Evolutionary conservation across 2,329 filamentous ascomycete species (phyloP).

Genomic region (Lecanicillium sp.): DNA sequence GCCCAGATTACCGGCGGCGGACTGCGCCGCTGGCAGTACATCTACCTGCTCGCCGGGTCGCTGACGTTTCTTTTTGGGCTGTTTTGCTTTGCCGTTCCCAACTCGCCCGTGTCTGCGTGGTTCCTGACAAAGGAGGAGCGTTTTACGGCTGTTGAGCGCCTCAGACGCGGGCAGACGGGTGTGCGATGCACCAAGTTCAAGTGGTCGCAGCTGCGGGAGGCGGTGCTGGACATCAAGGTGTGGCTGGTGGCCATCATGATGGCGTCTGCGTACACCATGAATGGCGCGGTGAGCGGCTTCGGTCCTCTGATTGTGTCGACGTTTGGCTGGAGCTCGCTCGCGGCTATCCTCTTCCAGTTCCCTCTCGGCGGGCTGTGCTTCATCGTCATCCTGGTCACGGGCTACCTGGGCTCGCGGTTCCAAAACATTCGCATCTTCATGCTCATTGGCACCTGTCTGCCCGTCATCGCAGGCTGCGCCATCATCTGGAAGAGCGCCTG

Average conservation of each 20-base stretch:
- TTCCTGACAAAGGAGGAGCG: slow-evolving; percentile 58
- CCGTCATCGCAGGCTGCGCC: slow-evolving; percentile 65
- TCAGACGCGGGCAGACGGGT: slow-evolving; percentile 56
- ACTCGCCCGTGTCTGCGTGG: slow-evolving; percentile 60
- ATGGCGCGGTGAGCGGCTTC: slow-evolving; percentile 64
- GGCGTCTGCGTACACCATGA: slow-evolving; percentile 63
- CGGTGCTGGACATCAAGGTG: slow-evolving; percentile 50
- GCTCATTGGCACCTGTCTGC: slow-evolving; percentile 59
- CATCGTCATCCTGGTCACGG: slow-evolving; percentile 57
- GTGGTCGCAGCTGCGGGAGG: slow-evolving; percentile 48
- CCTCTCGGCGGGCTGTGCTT: slow-evolving; percentile 64
- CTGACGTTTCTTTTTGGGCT: slow-evolving; percentile 58
- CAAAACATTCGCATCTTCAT: slow-evolving; percentile 58
- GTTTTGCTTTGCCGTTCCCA: slow-evolving; percentile 58
- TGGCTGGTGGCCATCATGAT: slow-evolving; percentile 62
- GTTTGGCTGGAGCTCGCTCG: slow-evolving; percentile 56
- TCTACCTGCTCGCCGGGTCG: slow-evolving; percentile 58
- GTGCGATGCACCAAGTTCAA: slow-evolving; percentile 56
- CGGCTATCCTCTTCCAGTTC: slow-evolving; percentile 67
- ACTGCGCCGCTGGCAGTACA: slow-evolving; percentile 60
- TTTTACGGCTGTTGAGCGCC: slow-evolving; percentile 55
- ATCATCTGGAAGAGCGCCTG: slow-evolving; percentile 66
- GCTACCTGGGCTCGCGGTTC: slow-evolving; percentile 53
- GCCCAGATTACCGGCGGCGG: slow-evolving; percentile 49
- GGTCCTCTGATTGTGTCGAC: slow-evolving; percentile 65